Evolutionary conservation across 1,284 basidiomycete species (phyloP).

Genomic region (Fomitopsis palustris): DNA sequence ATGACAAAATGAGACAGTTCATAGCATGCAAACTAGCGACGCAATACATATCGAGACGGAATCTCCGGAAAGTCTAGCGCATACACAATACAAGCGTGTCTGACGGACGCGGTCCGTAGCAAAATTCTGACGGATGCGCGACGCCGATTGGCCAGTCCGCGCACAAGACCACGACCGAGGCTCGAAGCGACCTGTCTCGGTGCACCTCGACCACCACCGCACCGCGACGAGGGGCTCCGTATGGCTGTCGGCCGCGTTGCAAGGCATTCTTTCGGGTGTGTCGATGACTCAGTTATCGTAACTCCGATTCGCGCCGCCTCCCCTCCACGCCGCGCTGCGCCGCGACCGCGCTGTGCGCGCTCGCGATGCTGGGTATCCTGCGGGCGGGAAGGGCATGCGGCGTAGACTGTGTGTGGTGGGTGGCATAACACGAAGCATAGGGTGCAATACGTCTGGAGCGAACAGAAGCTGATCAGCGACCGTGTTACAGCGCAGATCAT

Average conservation of each 20-base stretch:
- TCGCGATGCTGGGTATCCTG: neutral
- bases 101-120: neutral
- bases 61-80: neutral
- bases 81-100: conserved; percentile 1
- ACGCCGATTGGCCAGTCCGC: conserved; percentile 7
- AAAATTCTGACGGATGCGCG: neutral
- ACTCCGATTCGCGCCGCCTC: neutral
- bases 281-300: neutral
- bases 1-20: neutral
- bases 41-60: neutral
- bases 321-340: neutral
- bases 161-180: neutral
- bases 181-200: conserved; percentile 2
- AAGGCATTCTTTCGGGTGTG: neutral
- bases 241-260: neutral
- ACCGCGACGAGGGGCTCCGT: conserved; percentile 1
- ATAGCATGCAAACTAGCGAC: neutral
- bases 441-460: conserved; percentile 2
- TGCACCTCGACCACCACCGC: neutral
- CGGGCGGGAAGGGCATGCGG: neutral
- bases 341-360: neutral
- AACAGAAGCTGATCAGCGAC: neutral
- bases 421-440: neutral
- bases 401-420: neutral
- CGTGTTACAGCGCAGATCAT: neutral